These are phyloP conservation scores for Tephrocybe sp. DNA, from an alignment of 768 basidiomycete genomes.

Conservation along the genomic window DNA sequence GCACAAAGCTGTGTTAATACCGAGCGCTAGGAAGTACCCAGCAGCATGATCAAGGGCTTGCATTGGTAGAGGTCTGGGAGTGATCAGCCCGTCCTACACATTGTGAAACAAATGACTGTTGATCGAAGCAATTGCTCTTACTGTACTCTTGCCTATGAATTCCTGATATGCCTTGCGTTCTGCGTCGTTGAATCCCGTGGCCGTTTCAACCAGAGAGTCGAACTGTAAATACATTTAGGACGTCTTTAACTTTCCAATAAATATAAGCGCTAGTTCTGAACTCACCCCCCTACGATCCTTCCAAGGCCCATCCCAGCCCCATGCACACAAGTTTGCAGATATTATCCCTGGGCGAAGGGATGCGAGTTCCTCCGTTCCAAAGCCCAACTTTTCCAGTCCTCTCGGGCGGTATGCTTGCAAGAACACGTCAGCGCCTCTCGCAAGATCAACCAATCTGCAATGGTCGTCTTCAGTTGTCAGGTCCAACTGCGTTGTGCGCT, in stretches of 20 bases:
- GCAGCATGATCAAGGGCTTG: conserved; percentile 63
- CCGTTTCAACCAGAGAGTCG: conserved; percentile 65
- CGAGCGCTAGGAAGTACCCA: conserved; percentile 59
- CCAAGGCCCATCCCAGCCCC: conserved; percentile 62
- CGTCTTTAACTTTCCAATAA: background rate
- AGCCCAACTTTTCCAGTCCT: conserved; percentile 46
- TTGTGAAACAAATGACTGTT: background rate
- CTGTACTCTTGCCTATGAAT: conserved; percentile 19
- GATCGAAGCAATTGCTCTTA: background rate
- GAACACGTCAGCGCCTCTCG: conserved; percentile 52
- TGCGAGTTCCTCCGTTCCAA: conserved; percentile 41
- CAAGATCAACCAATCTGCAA: conserved; percentile 34
- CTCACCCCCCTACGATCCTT: conserved; percentile 49
- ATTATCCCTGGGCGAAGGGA: conserved; percentile 45
- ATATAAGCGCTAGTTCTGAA: background rate
- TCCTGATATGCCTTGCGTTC: conserved; percentile 49
- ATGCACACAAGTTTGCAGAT: conserved; percentile 53
- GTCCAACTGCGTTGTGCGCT: conserved; percentile 63
- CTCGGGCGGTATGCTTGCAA: conserved; percentile 61
- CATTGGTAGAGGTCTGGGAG: conserved; percentile 40
- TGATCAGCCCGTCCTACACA: background rate
- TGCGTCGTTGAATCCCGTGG: conserved; percentile 57
- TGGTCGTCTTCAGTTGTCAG: conserved; percentile 33
- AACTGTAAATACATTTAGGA: conserved; percentile 38
- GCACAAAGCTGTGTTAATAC: conserved; percentile 54